phyloP scores from a whole-genome alignment of 352 stramenopile species.

The Pythium utonaiense region DNA sequence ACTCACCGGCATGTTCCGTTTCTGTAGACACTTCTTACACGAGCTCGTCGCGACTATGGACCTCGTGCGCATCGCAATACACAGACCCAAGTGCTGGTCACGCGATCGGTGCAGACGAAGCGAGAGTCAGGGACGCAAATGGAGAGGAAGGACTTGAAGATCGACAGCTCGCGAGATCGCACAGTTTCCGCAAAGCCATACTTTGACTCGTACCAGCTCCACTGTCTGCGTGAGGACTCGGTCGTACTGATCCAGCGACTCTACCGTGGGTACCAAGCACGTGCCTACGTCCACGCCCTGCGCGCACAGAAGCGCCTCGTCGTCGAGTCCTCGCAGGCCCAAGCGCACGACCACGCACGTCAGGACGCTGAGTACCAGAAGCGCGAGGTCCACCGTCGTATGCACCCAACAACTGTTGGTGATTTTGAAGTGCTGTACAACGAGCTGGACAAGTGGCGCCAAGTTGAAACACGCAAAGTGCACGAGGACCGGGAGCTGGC shows the following conservation, averaged over 20 bases:
- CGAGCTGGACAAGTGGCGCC: slow-evolving; percentile 90
- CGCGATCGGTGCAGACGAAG: slow-evolving; percentile 76
- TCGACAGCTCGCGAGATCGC: slow-evolving; percentile 71
- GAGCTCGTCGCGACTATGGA: slow-evolving; percentile 38
- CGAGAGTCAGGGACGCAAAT: slow-evolving; percentile 92
- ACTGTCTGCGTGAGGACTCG: slow-evolving; percentile 69
- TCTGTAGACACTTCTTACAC: slow-evolving; percentile 62
- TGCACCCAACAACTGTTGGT: slow-evolving; percentile 77
- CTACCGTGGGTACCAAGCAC: slow-evolving; percentile 80
- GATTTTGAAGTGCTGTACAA: slow-evolving; percentile 94
- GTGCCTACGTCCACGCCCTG: slow-evolving; percentile 45
- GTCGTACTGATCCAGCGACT: slow-evolving; percentile 84
- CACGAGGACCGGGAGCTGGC: slow-evolving; percentile 36
- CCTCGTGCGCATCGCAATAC: slow-evolving; percentile 75
- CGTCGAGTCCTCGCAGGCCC: slow-evolving; percentile 28
- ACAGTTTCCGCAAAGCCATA: slow-evolving; percentile 69
- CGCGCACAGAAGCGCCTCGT: slow-evolving; percentile 35
- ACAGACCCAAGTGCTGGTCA: slow-evolving; percentile 81
- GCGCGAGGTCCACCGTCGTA: slow-evolving; percentile 80
- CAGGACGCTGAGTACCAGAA: slow-evolving; percentile 51
- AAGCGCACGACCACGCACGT: slow-evolving; percentile 48
- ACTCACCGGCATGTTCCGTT: no score
- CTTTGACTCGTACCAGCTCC: slow-evolving; percentile 88
- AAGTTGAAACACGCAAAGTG: slow-evolving; percentile 80
- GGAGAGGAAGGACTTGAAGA: slow-evolving; percentile 61